Conservation (phyloP, 2,329 filamentous ascomycete species). For the Orbilia quercus region DNA sequence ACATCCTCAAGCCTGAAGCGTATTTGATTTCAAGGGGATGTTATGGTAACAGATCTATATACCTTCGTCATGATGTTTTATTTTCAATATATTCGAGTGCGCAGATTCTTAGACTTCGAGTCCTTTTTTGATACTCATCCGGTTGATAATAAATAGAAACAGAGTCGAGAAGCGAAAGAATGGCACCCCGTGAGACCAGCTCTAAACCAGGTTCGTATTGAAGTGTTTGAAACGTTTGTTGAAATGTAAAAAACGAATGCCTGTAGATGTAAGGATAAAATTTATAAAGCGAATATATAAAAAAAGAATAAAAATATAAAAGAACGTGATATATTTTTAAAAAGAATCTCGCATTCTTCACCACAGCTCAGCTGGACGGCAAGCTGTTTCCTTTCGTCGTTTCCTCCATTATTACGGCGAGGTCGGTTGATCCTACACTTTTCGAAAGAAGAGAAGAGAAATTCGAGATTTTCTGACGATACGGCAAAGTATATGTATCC, state of each 20-base stretch:
- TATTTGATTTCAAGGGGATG: constrained; percentile 19
- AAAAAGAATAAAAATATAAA: constrained; percentile 51
- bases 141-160: constrained; percentile 13
- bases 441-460: constrained; percentile 9
- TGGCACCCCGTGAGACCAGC: constrained; percentile 35
- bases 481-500: constrained; percentile 30
- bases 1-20: constrained; percentile 8
- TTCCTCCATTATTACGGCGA: constrained; percentile 15
- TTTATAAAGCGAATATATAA: constrained; percentile 48
- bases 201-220: constrained; percentile 28
- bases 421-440: constrained; percentile 5
- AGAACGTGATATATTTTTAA: constrained; percentile 49
- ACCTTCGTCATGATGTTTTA: constrained; percentile 42
- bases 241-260: constrained; percentile 14
- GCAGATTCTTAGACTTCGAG: too few relatives aligned
- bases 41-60: constrained; percentile 7
- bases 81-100: not conserved
- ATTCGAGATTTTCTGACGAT: too few relatives aligned
- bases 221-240: constrained; percentile 16
- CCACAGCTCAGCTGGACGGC: constrained; percentile 55
- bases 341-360: constrained; percentile 43
- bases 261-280: constrained; percentile 2
- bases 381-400: constrained; percentile 20
- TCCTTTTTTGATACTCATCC: constrained; percentile 34
- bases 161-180: constrained; percentile 8